Evolutionary conservation across 2,329 filamentous ascomycete genomes (phyloP).

Genomic region (Nemania abortiva): DNA sequence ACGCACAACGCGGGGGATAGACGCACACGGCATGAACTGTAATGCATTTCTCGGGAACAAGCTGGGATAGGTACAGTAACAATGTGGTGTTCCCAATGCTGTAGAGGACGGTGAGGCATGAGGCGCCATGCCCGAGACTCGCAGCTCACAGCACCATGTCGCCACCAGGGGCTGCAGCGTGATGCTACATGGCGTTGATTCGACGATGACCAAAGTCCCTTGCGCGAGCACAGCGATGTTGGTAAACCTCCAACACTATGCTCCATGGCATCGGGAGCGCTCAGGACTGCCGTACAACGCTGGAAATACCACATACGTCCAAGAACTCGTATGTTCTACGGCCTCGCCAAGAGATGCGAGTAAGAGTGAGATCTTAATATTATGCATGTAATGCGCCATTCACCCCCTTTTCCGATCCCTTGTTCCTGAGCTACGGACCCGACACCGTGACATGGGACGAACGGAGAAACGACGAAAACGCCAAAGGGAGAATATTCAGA

Average conservation of each 20-base stretch:
- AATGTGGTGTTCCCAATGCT: constrained; percentile 1
- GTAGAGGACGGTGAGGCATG: constrained; percentile 3
- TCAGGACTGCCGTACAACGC: constrained; percentile 25
- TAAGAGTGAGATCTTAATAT: constrained; percentile 28
- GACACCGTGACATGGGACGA: constrained; percentile 9
- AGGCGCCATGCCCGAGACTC: constrained; percentile 26
- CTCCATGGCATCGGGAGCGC: constrained; percentile 9
- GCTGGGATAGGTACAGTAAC: constrained; percentile 11
- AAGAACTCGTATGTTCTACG: constrained; percentile 18
- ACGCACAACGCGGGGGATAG: constrained; percentile 28
- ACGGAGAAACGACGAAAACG: neutral
- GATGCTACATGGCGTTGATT: constrained; percentile 19
- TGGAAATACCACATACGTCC: constrained; percentile 13
- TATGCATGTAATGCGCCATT: constrained; percentile 27
- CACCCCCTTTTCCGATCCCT: neutral
- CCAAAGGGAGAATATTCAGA: constrained; percentile 7
- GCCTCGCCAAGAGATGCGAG: constrained; percentile 28
- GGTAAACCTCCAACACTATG: neutral
- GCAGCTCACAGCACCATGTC: constrained; percentile 19
- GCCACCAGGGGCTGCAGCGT: constrained; percentile 6
- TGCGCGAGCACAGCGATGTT: neutral
- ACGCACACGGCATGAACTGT: constrained; percentile 31
- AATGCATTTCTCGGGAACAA: constrained; percentile 23
- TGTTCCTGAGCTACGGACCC: constrained; percentile 15
- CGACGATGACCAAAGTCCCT: neutral